phyloP scores from a whole-genome alignment of 306 rosid genomes.

The Lablab purpureus region DNA sequence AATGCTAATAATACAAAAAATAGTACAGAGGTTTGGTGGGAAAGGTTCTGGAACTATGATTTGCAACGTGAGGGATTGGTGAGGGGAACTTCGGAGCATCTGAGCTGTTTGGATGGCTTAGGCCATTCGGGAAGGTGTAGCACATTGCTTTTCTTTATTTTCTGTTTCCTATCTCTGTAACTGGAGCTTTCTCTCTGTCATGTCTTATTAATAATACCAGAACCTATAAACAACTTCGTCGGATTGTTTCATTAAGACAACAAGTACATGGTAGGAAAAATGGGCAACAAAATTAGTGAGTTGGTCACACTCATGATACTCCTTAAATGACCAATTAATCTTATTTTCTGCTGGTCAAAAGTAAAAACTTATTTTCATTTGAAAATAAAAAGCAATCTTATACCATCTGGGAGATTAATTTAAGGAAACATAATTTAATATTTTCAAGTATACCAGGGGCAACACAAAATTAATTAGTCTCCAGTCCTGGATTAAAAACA shows the following conservation, averaged over 20 bases:
- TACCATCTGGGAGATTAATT: constrained; percentile 1
- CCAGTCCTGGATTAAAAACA: neutral
- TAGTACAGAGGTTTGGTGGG: neutral
- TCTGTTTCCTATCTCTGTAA: neutral
- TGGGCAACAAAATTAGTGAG: neutral
- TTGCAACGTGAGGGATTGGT: neutral
- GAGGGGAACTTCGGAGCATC: neutral
- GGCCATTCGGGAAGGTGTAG: neutral
- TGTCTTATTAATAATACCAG: neutral
- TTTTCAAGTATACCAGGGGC: neutral
- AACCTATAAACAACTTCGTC: neutral
- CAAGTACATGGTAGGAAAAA: neutral
- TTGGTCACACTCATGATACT: neutral
- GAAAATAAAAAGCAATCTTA: constrained; percentile 1
- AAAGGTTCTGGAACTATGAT: neutral
- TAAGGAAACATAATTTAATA: neutral
- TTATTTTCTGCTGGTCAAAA: neutral
- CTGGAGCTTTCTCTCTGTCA: neutral
- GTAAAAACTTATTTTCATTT: neutral
- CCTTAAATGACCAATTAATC: neutral
- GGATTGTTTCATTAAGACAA: neutral
- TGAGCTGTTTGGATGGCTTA: neutral
- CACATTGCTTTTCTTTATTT: neutral
- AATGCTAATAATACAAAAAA: neutral
- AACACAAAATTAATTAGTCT: neutral